Conservation (phyloP, 805 yeast genomes). For the Kodamaea hsintzibuensis region DNA sequence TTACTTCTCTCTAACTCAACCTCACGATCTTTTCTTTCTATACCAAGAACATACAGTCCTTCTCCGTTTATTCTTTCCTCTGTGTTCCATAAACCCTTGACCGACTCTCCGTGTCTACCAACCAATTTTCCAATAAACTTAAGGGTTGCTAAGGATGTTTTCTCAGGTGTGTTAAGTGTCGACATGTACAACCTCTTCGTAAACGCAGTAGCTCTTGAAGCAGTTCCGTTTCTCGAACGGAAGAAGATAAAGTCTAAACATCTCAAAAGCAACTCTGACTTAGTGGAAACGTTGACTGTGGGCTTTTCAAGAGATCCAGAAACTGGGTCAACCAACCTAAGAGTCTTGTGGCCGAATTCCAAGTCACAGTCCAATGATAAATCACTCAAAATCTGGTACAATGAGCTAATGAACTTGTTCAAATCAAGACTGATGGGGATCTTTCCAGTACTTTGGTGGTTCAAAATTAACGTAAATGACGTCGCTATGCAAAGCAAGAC, state of each 20-base stretch:
- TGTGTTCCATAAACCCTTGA: slow-evolving; percentile 77
- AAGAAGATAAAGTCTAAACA: slow-evolving; percentile 82
- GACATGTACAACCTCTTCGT: slow-evolving; percentile 74
- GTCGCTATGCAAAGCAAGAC: slow-evolving; percentile 82
- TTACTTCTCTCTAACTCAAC: slow-evolving; percentile 72
- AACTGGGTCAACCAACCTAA: slow-evolving; percentile 76
- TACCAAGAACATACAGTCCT: slow-evolving; percentile 51
- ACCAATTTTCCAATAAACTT: slow-evolving; percentile 77
- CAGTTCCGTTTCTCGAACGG: slow-evolving; percentile 66
- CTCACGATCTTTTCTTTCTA: slow-evolving; percentile 48
- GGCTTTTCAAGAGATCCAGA: slow-evolving; percentile 50
- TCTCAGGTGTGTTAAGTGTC: slow-evolving; percentile 80
- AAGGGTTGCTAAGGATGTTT: slow-evolving; percentile 73
- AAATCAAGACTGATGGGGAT: slow-evolving; percentile 70
- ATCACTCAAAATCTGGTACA: slow-evolving; percentile 68
- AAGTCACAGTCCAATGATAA: slow-evolving; percentile 78
- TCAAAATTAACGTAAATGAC: slow-evolving; percentile 80
- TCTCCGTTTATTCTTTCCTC: slow-evolving; percentile 90
- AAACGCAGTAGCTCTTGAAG: slow-evolving; percentile 73
- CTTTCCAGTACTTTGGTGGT: slow-evolving; percentile 58
- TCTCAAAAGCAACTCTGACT: slow-evolving; percentile 77
- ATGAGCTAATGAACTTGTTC: slow-evolving; percentile 72
- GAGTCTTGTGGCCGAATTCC: slow-evolving; percentile 79
- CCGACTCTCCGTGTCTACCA: slow-evolving; percentile 64
- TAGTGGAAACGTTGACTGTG: slow-evolving; percentile 83